These are phyloP conservation scores for Magnolia officinalis DNA, from an alignment of 164 flowering plant genomes.

Conservation along the genomic window DNA sequence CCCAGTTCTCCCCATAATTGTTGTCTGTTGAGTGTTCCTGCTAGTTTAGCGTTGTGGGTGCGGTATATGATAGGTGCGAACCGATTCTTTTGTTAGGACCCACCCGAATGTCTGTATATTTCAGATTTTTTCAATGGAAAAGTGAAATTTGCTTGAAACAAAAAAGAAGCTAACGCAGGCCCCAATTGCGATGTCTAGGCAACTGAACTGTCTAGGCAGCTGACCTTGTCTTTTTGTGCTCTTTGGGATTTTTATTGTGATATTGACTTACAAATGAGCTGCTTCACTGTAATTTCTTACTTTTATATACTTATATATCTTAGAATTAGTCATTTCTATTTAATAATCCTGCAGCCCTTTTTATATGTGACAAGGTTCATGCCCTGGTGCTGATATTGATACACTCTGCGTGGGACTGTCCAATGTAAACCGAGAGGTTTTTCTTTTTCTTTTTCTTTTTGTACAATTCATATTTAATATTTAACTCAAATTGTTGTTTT, in stretches of 20 bases:
- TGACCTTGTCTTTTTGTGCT: background rate
- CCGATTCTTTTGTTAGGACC: too few species aligned
- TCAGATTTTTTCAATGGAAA: too few species aligned
- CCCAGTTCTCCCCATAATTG: too few species aligned
- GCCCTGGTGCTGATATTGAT: constrained; percentile 94
- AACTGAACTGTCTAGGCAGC: too few species aligned
- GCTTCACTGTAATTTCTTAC: background rate
- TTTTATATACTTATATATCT: background rate
- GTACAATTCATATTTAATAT: background rate
- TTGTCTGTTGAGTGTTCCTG: too few species aligned
- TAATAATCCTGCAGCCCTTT: background rate
- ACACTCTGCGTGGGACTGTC: constrained; percentile 95
- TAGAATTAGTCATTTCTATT: background rate
- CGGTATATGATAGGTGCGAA: too few species aligned
- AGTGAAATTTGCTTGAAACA: too few species aligned
- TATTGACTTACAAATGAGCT: background rate
- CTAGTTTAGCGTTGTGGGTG: too few species aligned
- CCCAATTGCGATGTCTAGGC: too few species aligned
- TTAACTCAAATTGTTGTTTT: constrained; percentile 10
- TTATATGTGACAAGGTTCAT: constrained; percentile 61
- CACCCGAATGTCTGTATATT: too few species aligned
- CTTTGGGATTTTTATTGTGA: background rate
- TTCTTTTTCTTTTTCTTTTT: background rate
- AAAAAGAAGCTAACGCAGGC: too few species aligned
- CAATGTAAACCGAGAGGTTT: constrained; percentile 83